Evolutionary conservation across 1,284 basidiomycete genomes (phyloP).

Genomic region (Heterobasidion annosum): DNA sequence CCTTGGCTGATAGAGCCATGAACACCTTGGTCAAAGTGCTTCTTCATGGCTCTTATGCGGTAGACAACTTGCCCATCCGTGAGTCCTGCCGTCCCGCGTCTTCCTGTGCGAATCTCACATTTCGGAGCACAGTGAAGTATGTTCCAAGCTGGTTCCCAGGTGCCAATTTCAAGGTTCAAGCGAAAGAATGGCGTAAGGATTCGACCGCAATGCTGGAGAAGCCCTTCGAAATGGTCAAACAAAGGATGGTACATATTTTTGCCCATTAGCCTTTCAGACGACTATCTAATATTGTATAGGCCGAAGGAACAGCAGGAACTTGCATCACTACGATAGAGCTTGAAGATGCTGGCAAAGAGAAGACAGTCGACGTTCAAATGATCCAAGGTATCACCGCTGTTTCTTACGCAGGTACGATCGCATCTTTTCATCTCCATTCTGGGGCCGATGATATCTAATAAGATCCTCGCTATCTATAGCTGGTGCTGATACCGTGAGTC

Average conservation of each 20-base stretch:
- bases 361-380: not conserved
- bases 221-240: not conserved
- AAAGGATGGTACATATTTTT: not conserved
- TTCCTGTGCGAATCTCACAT: too few relatives aligned
- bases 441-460: not conserved
- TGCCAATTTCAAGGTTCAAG: slow-evolving; percentile 33
- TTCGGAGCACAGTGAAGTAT: slow-evolving; percentile 17
- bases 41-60: too few relatives aligned
- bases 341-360: not conserved
- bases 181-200: slow-evolving; percentile 19
- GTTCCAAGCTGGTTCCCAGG: slow-evolving; percentile 34
- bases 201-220: slow-evolving; percentile 4
- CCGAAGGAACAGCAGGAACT: not conserved
- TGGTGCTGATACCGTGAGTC: not conserved
- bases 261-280: too few relatives aligned
- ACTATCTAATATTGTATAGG: not conserved
- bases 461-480: not conserved
- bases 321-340: not conserved
- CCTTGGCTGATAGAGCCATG: too few relatives aligned
- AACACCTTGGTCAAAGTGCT: too few relatives aligned
- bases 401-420: not conserved
- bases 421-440: too few relatives aligned
- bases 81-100: too few relatives aligned
- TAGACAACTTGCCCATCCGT: too few relatives aligned
- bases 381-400: not conserved